Base-by-base conservation (phyloP, 441 rosid genomes). In the Populus hybrid region DNA sequence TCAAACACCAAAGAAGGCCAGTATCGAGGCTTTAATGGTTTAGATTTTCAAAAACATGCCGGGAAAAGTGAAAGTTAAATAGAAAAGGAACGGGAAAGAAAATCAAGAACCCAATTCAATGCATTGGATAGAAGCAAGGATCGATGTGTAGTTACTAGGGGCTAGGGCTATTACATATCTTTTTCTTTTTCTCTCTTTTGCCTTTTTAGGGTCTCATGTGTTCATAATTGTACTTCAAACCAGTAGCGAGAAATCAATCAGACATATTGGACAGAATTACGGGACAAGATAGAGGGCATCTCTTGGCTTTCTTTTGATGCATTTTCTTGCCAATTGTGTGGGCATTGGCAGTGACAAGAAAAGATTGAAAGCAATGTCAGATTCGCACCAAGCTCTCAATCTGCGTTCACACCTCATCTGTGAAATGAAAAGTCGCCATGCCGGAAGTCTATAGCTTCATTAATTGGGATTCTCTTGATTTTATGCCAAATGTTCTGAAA, bases 1-100 rank as follows among this genome's bases (percentile, higher is more conserved):
- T 81, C 85, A 67, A 82, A 80, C 89, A 16, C 84, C 82, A 0
- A 95, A 89, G 93, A 90, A 90, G 59, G 94, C 89, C 10, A 86
- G 81, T 70, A 86, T 93, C 35, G 98, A 92, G 86, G 95, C 88
- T 38, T 78, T 93, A 67, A 74, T 83, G 34, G 76, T 73, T 32
- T 79, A 80, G 80, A 65, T 86, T 82, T 81, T 75, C 84, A 85
- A 84, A 77, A 77, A 36, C 38, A 79, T 81, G 77, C 84, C 77
- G 57, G 87, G 79, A 85, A 84, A 84, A 78, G 75, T 67, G 79
- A 50, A 76, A 46, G 16, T 50, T 63, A 66, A 54, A 68, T 50
- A 54, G 73, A 42, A 67, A 73, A 35, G n/a, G 66, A 63, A 11
- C 2, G 14, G 65, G 7, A 28, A 75, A 50, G 65, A 35, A 35